A percentile compares a stretch with the other conserved stretches of the same genome.
Conservation (phyloP, 495 filamentous ascomycete genomes). For the Hypoxylon crocopeplum region DNA sequence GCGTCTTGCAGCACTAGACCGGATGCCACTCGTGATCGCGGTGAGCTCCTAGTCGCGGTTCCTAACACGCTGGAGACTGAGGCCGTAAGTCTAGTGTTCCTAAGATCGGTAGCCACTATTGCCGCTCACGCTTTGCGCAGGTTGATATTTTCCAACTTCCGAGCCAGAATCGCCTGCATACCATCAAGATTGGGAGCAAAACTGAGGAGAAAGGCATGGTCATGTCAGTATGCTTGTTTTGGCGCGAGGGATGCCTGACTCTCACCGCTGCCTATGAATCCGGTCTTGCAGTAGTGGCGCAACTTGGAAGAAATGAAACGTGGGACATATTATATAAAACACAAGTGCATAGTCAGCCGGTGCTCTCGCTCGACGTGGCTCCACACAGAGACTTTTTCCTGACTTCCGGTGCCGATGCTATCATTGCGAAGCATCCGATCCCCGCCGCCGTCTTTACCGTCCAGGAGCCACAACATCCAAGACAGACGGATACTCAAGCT, state of each 20-base stretch:
- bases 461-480: not conserved
- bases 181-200: conserved; percentile 62
- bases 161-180: conserved; percentile 68
- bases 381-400: conserved; percentile 68
- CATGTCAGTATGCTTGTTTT: conserved; percentile 77
- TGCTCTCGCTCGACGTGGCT: conserved; percentile 76
- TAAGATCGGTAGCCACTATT: not conserved
- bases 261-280: conserved; percentile 86
- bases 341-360: conserved; percentile 79
- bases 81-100: conserved; percentile 57
- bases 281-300: conserved; percentile 70
- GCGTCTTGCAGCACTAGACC: conserved; percentile 58
- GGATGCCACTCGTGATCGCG: conserved; percentile 20
- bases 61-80: conserved; percentile 80
- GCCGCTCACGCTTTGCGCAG: conserved; percentile 42
- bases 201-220: conserved; percentile 81
- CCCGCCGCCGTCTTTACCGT: conserved; percentile 39
- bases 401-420: conserved; percentile 81
- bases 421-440: conserved; percentile 59
- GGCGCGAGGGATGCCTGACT: conserved; percentile 47
- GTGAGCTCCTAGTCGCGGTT: conserved; percentile 69
- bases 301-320: conserved; percentile 39
- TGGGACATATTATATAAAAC: conserved; percentile 73
- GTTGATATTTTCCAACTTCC: conserved; percentile 91
- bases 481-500: conserved; percentile 3